Evolutionary conservation across 768 basidiomycete genomes (phyloP), one percentile per base, ranked within the genome.

Genomic region (Pholiota molesta): DNA sequence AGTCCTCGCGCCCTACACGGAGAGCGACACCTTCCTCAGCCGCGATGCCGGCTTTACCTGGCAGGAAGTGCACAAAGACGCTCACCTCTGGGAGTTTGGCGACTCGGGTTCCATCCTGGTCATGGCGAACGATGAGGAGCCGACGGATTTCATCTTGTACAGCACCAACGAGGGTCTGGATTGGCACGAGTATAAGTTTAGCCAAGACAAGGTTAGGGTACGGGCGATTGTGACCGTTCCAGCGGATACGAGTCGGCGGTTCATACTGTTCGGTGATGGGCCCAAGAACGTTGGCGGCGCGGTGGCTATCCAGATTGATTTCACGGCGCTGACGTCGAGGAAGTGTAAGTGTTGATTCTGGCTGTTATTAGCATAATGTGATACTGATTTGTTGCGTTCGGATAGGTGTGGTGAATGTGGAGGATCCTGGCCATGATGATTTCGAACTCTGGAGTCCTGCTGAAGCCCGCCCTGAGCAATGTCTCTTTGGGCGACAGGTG

Each of bases 61-160:
- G 97, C 88, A 97, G 72, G 97, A 99, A 77, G 90, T 99, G 0
- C 95, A 95, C 79, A 99, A 99, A 73, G 96, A 97, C 66, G 97
- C 97, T 0, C 92, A 99, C 71, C 81, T 98, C 40, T 99, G 94
- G 95, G 95, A 96, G 72, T 99, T 97, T 68, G 97, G 97, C 29
- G 97, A 99, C 77, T 97, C 94, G 0, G 97, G 97, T 5, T 95
- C 96, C 1, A 82, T 99, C 60, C 82, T 99, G 37, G 80, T 99
- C 66, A 90, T 99, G 78, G 94, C 87, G 47, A 98, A 99, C 74
- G 97, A 99, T 73, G 97, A 99, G 72, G 90, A 90, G 61, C 86
- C 95, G 0, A 96, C 93, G 2, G 92, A 97, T 68, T 89, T 91
- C 63, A 83, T 99, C 47, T 73, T 96, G 64, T 99, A 89, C 77